Evolutionary conservation across 139 green algal species (phyloP), one percentile per base, ranked within the genome.

Genomic region (Chlorella sp.): DNA sequence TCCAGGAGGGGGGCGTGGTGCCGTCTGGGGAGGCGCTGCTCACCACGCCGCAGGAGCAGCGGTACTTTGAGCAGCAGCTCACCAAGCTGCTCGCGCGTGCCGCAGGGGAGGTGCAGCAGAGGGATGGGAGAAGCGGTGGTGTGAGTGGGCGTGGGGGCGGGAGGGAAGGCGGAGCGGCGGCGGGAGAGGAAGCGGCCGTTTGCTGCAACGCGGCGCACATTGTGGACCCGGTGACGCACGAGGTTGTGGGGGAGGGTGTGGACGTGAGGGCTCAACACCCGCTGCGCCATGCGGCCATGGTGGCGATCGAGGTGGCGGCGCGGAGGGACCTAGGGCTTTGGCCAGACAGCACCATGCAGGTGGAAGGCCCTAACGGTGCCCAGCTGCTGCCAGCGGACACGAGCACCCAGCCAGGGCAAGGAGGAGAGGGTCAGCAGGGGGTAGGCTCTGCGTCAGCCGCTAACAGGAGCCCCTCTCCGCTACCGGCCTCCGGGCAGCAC

Each of bases 261-360:
- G 83, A 90, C 71, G 33, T 31, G 17, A 79, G 65, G 20, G 23
- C 1, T 2, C 5, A 3, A 0, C 88, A 96, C 71, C 90, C 91
- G 5, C 77, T 97, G 35, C 69, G 77, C 31, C 93, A 98, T 69
- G 86, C 93, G 3, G 85, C 83, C 24, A 95, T 98, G 82, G 70
- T 79, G 3, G 91, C 88, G 0, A 63, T 97, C 0, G 76, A 87
- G 26, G 77, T 64, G 1, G 88, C 83, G 2, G 88, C 92, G 34
- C 67, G 78, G 20, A 71, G 88, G 29, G 86, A 95, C 76, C 74
- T 74, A 23, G 35, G 26, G 26, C 64, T 87, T 42, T 94, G 87
- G 86, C 84, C 83, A n/a, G n/a, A n/a, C n/a, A n/a, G n/a, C n/a
- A n/a, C n/a, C n/a, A n/a, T n/a, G n/a, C n/a, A n/a, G n/a, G n/a